These are phyloP conservation scores for Populus davidiana DNA, from an alignment of 345 rosid species.

Conservation along the genomic window DNA sequence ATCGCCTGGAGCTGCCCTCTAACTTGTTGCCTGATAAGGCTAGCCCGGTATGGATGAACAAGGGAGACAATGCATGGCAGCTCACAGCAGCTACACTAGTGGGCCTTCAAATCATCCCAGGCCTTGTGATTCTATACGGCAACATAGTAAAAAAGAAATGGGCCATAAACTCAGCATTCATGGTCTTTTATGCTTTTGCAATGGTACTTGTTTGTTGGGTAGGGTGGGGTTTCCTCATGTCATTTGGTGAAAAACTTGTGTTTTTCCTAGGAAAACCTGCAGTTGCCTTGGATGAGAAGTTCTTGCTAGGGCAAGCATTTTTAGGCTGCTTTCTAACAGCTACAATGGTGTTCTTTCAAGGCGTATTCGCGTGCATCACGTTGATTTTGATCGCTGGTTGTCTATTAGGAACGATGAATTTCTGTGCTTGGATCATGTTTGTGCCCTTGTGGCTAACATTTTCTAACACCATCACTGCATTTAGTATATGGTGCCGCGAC, in stretches of 20 bases:
- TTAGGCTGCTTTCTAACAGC: slow-evolving; percentile 38
- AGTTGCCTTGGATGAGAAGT: slow-evolving; percentile 38
- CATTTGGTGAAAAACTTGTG: slow-evolving; percentile 44
- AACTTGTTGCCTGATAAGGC: slow-evolving; percentile 41
- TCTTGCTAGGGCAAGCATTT: slow-evolving; percentile 33
- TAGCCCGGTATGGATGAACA: slow-evolving; percentile 47
- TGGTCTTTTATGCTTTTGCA: slow-evolving; percentile 52
- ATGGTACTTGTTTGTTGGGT: slow-evolving; percentile 48
- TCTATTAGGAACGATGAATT: slow-evolving; percentile 54
- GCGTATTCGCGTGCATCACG: slow-evolving; percentile 40
- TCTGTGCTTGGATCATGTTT: slow-evolving; percentile 47
- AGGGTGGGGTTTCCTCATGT: slow-evolving; percentile 49
- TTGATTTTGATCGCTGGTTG: slow-evolving; percentile 45
- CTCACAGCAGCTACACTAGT: slow-evolving; percentile 51
- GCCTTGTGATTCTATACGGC: slow-evolving; percentile 48
- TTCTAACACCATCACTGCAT: slow-evolving; percentile 38
- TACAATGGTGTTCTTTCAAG: slow-evolving; percentile 50
- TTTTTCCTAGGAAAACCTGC: slow-evolving; percentile 37
- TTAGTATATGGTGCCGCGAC: slow-evolving; percentile 45
- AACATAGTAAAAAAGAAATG: slow-evolving; percentile 46
- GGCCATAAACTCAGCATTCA: slow-evolving; percentile 58
- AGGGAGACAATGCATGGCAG: slow-evolving; percentile 58
- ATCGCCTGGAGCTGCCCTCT: slow-evolving; percentile 32
- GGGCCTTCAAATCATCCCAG: slow-evolving; percentile 46
- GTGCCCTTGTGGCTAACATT: slow-evolving; percentile 49